Evolutionary conservation across 495 filamentous ascomycete genomes (phyloP).

Genomic region (Xylaria bambusicola): DNA sequence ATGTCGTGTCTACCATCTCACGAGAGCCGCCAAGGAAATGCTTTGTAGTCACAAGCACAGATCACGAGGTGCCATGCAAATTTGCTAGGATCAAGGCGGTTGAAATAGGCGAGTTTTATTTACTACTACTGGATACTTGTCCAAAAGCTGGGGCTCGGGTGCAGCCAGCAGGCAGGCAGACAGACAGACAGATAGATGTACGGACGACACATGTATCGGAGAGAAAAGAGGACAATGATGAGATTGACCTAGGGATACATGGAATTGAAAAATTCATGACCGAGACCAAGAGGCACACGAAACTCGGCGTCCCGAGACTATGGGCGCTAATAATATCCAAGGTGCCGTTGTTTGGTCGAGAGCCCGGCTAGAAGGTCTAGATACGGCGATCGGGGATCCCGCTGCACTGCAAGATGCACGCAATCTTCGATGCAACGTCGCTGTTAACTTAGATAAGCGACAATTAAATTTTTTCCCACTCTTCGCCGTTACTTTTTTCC

Average conservation of each 20-base stretch:
- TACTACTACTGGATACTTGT: no score
- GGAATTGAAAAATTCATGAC: not conserved
- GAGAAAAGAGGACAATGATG: not conserved
- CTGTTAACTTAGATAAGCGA: no score
- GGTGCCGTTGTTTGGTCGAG: not conserved
- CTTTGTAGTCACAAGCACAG: not conserved
- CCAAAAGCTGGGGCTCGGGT: slow-evolving; percentile 4
- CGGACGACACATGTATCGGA: not conserved
- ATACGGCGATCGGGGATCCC: slow-evolving; percentile 13
- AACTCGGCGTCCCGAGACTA: slow-evolving; percentile 7
- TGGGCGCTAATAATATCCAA: slow-evolving; percentile 9
- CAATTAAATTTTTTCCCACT: not conserved
- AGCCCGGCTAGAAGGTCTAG: not conserved
- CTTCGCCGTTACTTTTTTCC: not conserved
- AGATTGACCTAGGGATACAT: no score
- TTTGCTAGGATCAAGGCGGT: not conserved
- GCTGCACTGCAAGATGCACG: slow-evolving; percentile 11
- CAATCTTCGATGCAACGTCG: not conserved
- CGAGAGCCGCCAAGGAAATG: not conserved
- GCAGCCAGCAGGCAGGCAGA: not conserved
- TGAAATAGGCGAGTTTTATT: not conserved
- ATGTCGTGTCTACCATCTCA: not conserved
- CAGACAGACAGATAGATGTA: not conserved
- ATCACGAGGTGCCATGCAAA: slow-evolving; percentile 2
- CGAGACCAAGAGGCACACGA: not conserved